A percentile compares a stretch with the other conserved stretches of the same genome.
Conservation (phyloP, 2,329 filamentous ascomycete species). For the Neophaeococcomyces mojaviensis region DNA sequence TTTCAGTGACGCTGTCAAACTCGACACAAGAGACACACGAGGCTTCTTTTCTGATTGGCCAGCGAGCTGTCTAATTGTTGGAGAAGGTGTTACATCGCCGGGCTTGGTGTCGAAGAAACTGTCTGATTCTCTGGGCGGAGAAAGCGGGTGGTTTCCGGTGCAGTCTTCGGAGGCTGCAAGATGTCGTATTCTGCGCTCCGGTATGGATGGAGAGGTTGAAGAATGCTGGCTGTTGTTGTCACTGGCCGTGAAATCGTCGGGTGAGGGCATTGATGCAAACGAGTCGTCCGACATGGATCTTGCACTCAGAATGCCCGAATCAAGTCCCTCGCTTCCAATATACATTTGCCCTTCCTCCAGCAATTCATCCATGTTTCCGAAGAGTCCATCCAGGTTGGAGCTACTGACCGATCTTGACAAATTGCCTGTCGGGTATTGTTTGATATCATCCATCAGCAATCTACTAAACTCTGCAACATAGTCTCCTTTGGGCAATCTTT, state of each 20-base stretch:
- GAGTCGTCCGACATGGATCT: constrained; percentile 53
- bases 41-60: constrained; percentile 21
- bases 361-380: constrained; percentile 46
- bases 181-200: constrained; percentile 39
- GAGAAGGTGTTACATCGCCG: constrained; percentile 18
- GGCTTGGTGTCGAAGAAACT: constrained; percentile 14
- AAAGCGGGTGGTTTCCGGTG: constrained; percentile 50
- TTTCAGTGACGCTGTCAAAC: constrained; percentile 55
- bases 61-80: constrained; percentile 19
- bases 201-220: constrained; percentile 30
- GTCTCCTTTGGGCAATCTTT: constrained; percentile 34
- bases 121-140: constrained; percentile 31
- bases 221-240: constrained; percentile 37
- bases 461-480: constrained; percentile 47
- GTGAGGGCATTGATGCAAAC: constrained; percentile 46
- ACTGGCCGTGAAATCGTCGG: constrained; percentile 38
- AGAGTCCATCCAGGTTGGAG: constrained; percentile 47
- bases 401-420: constrained; percentile 34
- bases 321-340: constrained; percentile 35
- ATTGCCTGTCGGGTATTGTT: constrained; percentile 42
- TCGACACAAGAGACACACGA: constrained; percentile 50
- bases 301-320: constrained; percentile 37
- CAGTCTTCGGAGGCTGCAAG: constrained; percentile 50
- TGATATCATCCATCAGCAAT: constrained; percentile 46
- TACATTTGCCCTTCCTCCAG: constrained; percentile 32